Evolutionary conservation across 2,329 filamentous ascomycete species (phyloP).

Genomic region (Rutstroemia sp.): DNA sequence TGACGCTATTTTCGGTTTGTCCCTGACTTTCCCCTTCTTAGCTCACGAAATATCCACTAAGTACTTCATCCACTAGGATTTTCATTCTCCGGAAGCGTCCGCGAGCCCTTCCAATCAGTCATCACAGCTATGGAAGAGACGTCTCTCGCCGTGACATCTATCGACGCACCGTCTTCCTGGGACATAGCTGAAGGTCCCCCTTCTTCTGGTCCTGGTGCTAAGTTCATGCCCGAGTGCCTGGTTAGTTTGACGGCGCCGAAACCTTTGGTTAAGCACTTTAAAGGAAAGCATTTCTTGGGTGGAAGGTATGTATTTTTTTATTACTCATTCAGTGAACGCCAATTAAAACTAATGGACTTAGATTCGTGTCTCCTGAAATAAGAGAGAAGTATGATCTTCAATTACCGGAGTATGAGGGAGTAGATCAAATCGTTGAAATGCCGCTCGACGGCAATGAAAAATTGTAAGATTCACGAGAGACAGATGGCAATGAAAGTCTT

Average conservation of each 20-base stretch:
- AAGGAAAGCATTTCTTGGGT: slow-evolving; percentile 84
- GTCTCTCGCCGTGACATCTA: slow-evolving; percentile 70
- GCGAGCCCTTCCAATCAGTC: slow-evolving; percentile 82
- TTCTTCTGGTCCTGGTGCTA: slow-evolving; percentile 64
- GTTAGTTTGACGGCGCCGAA: slow-evolving; percentile 93
- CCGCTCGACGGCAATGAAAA: slow-evolving; percentile 39
- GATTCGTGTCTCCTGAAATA: slow-evolving; percentile 72
- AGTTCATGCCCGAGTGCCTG: slow-evolving; percentile 71
- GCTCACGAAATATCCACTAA: neutral
- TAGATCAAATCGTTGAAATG: slow-evolving; percentile 86
- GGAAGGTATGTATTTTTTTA: slow-evolving; percentile 53
- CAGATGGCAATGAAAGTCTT: too few relatives aligned
- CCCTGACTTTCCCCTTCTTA: neutral
- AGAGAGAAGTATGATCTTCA: slow-evolving; percentile 82
- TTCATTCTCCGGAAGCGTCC: slow-evolving; percentile 83
- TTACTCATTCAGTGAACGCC: neutral
- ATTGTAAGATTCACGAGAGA: too few relatives aligned
- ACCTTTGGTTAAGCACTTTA: slow-evolving; percentile 76
- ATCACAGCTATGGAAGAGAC: slow-evolving; percentile 71
- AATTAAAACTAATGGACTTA: slow-evolving; percentile 26
- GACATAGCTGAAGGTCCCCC: slow-evolving; percentile 84
- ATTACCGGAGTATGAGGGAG: slow-evolving; percentile 71
- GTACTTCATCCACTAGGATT: slow-evolving; percentile 51
- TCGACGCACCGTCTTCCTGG: slow-evolving; percentile 94
- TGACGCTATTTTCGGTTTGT: slow-evolving; percentile 81